These are phyloP conservation scores for Saksenaea oblongispora DNA, from an alignment of 371 early-diverging fungal genomes.

Conservation along the genomic window DNA sequence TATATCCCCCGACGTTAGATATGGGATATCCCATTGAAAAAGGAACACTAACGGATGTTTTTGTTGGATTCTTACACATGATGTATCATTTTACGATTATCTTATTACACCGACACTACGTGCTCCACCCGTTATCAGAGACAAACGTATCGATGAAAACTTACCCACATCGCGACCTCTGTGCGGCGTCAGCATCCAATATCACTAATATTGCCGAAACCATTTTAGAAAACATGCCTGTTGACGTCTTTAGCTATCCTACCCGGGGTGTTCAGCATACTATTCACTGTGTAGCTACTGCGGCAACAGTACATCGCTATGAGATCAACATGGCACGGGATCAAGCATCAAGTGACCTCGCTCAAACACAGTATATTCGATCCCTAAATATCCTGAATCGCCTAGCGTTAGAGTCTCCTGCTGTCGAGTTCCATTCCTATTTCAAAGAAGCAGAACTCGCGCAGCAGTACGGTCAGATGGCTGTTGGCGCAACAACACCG, in stretches of 20 bases:
- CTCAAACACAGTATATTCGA: slow-evolving; percentile 27
- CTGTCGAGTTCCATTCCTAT: slow-evolving; percentile 28
- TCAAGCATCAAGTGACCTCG: slow-evolving; percentile 9
- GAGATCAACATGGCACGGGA: slow-evolving; percentile 24
- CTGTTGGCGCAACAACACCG: slow-evolving; percentile 1
- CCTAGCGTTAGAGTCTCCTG: slow-evolving; percentile 35
- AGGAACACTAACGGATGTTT: slow-evolving; percentile 40
- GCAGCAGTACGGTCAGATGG: slow-evolving; percentile 29
- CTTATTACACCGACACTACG: slow-evolving; percentile 78
- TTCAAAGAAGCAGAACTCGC: slow-evolving; percentile 32
- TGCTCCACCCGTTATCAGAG: slow-evolving; percentile 26
- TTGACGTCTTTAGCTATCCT: slow-evolving; percentile 33
- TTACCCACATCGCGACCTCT: slow-evolving; percentile 40
- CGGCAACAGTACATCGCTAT: slow-evolving; percentile 41
- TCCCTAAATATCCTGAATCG: slow-evolving; percentile 29
- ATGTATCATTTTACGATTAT: slow-evolving; percentile 81
- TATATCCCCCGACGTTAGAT: slow-evolving; percentile 34
- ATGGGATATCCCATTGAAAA: slow-evolving; percentile 41
- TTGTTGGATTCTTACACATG: slow-evolving; percentile 64
- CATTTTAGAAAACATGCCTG: slow-evolving; percentile 26
- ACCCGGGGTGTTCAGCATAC: slow-evolving; percentile 42
- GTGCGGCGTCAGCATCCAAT: slow-evolving; percentile 45
- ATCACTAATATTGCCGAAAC: slow-evolving; percentile 42
- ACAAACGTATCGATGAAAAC: not conserved
- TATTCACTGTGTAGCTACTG: slow-evolving; percentile 41